These are phyloP conservation scores for Fragilaria crotonensis DNA, from an alignment of 108 stramenopile species.

Conservation along the genomic window DNA sequence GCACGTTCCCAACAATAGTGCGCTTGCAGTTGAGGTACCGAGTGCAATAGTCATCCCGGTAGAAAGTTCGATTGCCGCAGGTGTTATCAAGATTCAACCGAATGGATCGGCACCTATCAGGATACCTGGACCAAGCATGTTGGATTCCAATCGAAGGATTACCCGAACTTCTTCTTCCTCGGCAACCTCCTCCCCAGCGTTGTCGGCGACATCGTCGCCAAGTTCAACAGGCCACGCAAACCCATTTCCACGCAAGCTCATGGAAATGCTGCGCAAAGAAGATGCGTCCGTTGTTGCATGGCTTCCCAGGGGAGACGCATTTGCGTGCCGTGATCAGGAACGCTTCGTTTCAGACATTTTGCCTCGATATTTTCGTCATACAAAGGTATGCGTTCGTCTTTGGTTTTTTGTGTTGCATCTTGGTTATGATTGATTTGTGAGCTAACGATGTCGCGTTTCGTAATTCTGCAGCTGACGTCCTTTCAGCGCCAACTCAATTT, in stretches of 20 bases:
- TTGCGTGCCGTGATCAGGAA: constrained; percentile 80
- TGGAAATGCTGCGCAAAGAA: constrained; percentile 86
- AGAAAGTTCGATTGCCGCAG: constrained; percentile 30
- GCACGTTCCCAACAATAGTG: constrained; percentile 9
- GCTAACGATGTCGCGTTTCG: too few species aligned
- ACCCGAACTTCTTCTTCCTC: constrained; percentile 13
- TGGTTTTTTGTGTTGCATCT: constrained; percentile 33
- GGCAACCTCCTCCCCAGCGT: constrained; percentile 21
- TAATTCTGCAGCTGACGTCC: constrained; percentile 68
- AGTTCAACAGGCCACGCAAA: constrained; percentile 55
- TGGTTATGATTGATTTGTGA: constrained; percentile 87
- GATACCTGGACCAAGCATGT: not conserved
- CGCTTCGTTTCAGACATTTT: constrained; percentile 67
- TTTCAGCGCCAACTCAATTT: constrained; percentile 80
- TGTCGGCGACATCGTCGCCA: constrained; percentile 23
- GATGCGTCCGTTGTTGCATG: constrained; percentile 65
- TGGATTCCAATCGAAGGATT: constrained; percentile 4
- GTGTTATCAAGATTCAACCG: constrained; percentile 33
- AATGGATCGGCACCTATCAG: not conserved
- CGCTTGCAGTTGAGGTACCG: constrained; percentile 3
- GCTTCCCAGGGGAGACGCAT: constrained; percentile 84
- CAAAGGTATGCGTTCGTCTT: constrained; percentile 41
- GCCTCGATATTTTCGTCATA: constrained; percentile 86
- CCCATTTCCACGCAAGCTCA: constrained; percentile 86
- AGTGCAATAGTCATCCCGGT: constrained; percentile 31